A percentile compares a stretch with the other conserved stretches of the same genome.
Conservation (phyloP, 2,329 filamentous ascomycete genomes). For the Byssochlamys sp. region DNA sequence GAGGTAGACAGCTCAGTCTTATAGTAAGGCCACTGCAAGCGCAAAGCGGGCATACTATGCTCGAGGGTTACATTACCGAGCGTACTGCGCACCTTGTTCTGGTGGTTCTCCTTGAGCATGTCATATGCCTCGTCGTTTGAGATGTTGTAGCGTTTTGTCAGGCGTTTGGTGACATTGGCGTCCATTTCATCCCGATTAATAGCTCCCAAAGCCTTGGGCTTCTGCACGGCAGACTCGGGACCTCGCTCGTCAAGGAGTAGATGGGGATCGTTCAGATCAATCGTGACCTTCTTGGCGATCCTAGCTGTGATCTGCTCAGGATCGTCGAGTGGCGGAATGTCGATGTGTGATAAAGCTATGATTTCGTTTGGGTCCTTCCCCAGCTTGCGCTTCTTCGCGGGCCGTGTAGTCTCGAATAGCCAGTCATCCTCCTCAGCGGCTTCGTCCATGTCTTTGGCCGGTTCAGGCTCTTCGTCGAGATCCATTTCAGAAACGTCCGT, state of each 20-base stretch:
- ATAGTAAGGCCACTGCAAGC: slow-evolving; percentile 92
- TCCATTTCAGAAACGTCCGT: slow-evolving; percentile 42
- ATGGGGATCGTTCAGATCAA: slow-evolving; percentile 81
- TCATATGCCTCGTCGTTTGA: slow-evolving; percentile 96
- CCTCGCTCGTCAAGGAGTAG: slow-evolving; percentile 73
- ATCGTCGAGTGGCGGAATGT: slow-evolving; percentile 66
- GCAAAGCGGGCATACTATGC: slow-evolving; percentile 82
- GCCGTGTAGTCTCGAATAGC: slow-evolving; percentile 39
- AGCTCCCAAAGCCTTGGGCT: slow-evolving; percentile 26
- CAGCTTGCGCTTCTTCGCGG: slow-evolving; percentile 58
- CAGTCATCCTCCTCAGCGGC: slow-evolving; percentile 50
- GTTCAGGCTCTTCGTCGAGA: slow-evolving; percentile 14
- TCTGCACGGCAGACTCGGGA: slow-evolving; percentile 52
- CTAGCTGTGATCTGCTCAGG: slow-evolving; percentile 64
- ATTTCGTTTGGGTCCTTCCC: slow-evolving; percentile 37
- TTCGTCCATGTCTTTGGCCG: slow-evolving; percentile 18
- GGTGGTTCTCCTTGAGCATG: slow-evolving; percentile 88
- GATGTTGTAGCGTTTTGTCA: slow-evolving; percentile 80
- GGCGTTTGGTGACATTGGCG: slow-evolving; percentile 61
- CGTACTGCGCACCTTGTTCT: slow-evolving; percentile 87
- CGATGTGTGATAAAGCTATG: slow-evolving; percentile 47
- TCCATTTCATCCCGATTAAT: slow-evolving; percentile 49
- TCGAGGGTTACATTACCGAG: slow-evolving; percentile 87
- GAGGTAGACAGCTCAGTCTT: slow-evolving; percentile 67
- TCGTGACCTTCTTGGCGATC: slow-evolving; percentile 65